A percentile compares a stretch with the other conserved stretches of the same genome.
Conservation (phyloP, 805 yeast species). For the Hanseniaspora meyeri region DNA sequence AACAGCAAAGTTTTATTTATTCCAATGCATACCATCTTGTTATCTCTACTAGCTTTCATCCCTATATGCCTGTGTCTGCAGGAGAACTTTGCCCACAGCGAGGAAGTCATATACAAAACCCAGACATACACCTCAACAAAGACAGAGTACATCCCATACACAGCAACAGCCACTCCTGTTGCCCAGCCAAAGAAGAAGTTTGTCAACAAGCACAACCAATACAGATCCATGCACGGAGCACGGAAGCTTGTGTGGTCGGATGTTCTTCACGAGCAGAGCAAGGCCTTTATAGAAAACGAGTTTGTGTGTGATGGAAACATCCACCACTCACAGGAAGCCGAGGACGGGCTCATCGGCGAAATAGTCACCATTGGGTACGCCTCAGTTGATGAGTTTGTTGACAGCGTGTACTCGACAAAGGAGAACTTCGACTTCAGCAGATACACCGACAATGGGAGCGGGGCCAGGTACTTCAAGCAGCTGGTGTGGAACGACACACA, state of each 20-base stretch:
- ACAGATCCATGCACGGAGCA: conserved; percentile 34
- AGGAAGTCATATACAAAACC: not conserved
- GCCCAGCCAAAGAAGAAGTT: not conserved
- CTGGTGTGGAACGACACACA: conserved; percentile 58
- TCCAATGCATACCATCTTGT: not conserved
- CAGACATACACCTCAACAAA: not conserved
- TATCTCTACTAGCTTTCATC: not conserved
- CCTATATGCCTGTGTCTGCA: not conserved
- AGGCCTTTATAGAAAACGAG: conserved; percentile 36
- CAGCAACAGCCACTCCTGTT: not conserved
- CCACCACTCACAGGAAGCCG: conserved; percentile 36
- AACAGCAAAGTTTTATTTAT: conserved; percentile 5
- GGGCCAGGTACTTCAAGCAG: conserved; percentile 75
- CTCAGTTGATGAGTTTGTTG: conserved; percentile 6
- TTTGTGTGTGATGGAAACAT: conserved; percentile 42
- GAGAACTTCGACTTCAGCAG: not conserved
- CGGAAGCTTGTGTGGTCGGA: conserved; percentile 44
- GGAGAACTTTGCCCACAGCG: not conserved
- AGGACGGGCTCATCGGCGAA: conserved; percentile 56
- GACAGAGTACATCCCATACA: not conserved
- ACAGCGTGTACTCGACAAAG: conserved; percentile 1
- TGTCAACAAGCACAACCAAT: not conserved
- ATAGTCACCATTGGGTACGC: conserved; percentile 66
- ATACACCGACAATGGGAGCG: conserved; percentile 39
- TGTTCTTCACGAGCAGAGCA: conserved; percentile 43